Base-by-base conservation (phyloP, 768 basidiomycete genomes). In the Trametes coccinea region DNA sequence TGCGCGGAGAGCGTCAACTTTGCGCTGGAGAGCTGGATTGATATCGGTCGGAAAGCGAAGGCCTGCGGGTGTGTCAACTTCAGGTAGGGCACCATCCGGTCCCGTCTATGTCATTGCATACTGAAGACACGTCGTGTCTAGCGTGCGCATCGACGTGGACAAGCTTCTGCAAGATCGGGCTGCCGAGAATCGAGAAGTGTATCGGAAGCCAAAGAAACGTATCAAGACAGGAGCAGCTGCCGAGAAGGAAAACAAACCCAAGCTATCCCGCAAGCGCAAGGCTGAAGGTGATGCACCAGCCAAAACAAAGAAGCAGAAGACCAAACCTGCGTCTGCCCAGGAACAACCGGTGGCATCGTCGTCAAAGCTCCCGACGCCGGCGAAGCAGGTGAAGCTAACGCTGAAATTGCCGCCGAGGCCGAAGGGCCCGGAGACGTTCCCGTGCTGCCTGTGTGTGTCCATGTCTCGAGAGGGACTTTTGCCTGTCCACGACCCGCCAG, bases 1-100 rank as follows among this genome's bases (percentile, higher is more conserved):
- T 97, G 95, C 68, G 96, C 96, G 1, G 96, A 98, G 75, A 93
- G 92, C 64, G 93, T 97, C 69, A 98, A 98, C 72, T 98, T 98
- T 71, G 96, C 96, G 0, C 78, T 97, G 30, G 92, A 97, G 45
- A 92, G 90, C 65, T 98, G 95, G 95, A 75, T 98, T 5, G 93
- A 95, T 44, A 74, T 95, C 17, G 96, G 95, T 1, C 80, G 92
- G 59, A 84, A 81, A 57, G 95, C 96, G 6, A 86, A 86, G 63
- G 85, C 79, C 3, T 93, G 92, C 66, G 77, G 83, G 67, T 92
- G 90, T 68, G 80, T 91, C n/a, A 71, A 77, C 53, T 86, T 87
- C 70, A 93, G 91, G 91, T 89, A 66, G 22, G 74, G 44, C 43
- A 52, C 40, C 9, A n/a, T 10, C 11, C 22, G 22, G 22, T 22